phyloP scores from a whole-genome alignment of 192 early-diverging fungal genomes.

The Coemansia sp. region DNA sequence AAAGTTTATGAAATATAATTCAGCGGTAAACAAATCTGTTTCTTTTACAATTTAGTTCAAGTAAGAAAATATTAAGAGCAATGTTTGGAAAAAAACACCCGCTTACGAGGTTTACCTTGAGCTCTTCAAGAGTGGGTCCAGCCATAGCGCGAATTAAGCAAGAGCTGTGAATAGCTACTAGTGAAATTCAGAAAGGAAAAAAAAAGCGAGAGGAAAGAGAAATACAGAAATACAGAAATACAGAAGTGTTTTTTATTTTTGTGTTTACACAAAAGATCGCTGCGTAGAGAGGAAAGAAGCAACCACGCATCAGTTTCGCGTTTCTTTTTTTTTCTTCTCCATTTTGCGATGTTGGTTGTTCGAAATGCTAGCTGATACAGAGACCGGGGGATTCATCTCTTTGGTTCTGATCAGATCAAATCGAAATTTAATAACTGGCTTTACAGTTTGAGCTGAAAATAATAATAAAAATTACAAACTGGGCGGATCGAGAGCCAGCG shows the following conservation, averaged over 20 bases:
- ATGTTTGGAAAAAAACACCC: background rate
- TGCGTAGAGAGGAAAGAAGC: background rate
- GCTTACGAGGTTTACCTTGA: slow-evolving; percentile 18
- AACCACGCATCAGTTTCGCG: background rate
- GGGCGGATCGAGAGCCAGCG: background rate
- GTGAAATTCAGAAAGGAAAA: background rate
- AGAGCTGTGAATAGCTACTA: background rate
- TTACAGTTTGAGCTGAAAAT: too few species aligned
- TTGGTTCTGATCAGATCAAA: slow-evolving; percentile 5
- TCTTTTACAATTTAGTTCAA: too few species aligned
- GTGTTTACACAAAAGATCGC: too few species aligned
- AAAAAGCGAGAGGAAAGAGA: background rate
- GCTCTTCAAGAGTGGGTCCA: slow-evolving; percentile 25
- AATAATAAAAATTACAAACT: slow-evolving; percentile 7
- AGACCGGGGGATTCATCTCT: too few species aligned
- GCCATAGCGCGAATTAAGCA: background rate
- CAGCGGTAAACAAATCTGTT: too few species aligned
- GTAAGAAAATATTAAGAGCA: background rate
- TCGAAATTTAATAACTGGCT: too few species aligned
- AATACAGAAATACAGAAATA: slow-evolving; percentile 1
- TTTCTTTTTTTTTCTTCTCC: background rate
- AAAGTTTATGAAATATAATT: background rate
- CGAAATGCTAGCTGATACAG: too few species aligned
- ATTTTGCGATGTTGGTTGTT: too few species aligned
- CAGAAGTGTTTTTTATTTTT: background rate